Percentiles rank a stretch among this genome's conserved stretches.
phyloP scores from a whole-genome alignment of 2,329 filamentous ascomycete genomes.

The Penicillium carneum region DNA sequence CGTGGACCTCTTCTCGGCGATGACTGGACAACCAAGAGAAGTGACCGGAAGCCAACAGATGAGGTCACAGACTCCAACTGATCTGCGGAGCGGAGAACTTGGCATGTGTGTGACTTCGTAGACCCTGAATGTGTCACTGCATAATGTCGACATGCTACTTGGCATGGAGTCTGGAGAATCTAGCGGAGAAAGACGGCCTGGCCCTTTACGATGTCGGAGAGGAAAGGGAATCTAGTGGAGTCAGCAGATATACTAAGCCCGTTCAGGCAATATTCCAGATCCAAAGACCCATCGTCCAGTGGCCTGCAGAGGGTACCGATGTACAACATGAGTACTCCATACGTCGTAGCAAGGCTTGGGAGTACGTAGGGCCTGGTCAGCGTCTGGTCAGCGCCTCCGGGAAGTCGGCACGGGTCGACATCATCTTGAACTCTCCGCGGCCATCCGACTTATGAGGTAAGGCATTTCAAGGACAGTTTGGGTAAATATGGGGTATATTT shows the following conservation, averaged over 20 bases:
- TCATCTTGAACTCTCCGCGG: constrained; percentile 8
- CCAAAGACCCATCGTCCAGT: neutral
- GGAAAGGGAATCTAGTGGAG: neutral
- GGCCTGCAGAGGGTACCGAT: neutral
- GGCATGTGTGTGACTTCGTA: constrained; percentile 3
- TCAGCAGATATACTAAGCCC: constrained; percentile 25
- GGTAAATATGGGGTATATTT: neutral
- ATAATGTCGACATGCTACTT: neutral
- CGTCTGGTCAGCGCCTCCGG: neutral
- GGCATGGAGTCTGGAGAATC: constrained; percentile 3
- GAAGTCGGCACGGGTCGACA: constrained; percentile 13
- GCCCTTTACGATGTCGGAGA: neutral
- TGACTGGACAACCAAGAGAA: neutral
- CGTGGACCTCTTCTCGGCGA: neutral
- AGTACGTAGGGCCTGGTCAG: neutral
- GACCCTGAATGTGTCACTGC: constrained; percentile 6
- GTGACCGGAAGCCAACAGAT: neutral
- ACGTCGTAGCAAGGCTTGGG: constrained; percentile 13
- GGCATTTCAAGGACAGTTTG: neutral
- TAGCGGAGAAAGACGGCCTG: neutral
- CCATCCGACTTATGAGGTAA: constrained; percentile 14
- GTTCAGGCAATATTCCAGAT: constrained; percentile 35
- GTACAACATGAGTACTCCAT: neutral
- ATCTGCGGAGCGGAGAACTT: constrained; percentile 18
- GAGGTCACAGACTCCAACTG: constrained; percentile 1